Base-by-base conservation (phyloP, 2,329 filamentous ascomycete species). In the Waltergamsia citrina region DNA sequence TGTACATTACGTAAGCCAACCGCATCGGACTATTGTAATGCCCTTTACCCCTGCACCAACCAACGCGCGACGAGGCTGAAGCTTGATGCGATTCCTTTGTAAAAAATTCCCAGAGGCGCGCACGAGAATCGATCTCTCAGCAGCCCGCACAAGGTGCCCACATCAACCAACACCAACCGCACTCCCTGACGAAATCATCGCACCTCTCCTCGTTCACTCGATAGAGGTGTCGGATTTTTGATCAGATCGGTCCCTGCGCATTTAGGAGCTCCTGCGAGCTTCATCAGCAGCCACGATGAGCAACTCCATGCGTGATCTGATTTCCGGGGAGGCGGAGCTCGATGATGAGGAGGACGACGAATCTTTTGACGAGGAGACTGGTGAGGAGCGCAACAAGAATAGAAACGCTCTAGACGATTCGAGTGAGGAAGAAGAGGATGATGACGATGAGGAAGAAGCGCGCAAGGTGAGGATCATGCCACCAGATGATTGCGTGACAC, bases 341-440 rank as follows among this genome's bases (percentile, higher is more conserved):
- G 88, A 88, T 52, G 79, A 79, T 18, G 85, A 92, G 37, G 85
- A 90, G 44, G 84, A 90, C 34, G 86, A 93, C 41, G 85, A 84
- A 49, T 85, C 82, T 8, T 81, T 81, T 41, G 81, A 86, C 47
- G 85, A 88, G 44, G 83, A 85, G 41, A 78, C 71, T 18, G 82
- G 77, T 34, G 72, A 82, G 47, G 57, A 63, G 30, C 64, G 61
- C 29, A 45, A 57, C 34, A 64, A 65, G 51, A 56, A 65, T 38
- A 50, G 43, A n/a, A 22, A 44, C 19, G 38, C 39, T 29, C 60
- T 85, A 35, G 81, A 90, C 49, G 87, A 94, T 58, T 94, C 85
- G 0, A 93, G 85, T 48, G 87, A 94, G 47, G 87, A 94, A 51
- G 87, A 93, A 42, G 85, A 94, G 22, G 85, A 93, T 35, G 86